Percentiles rank a stretch among this genome's conserved stretches.
phyloP scores from a whole-genome alignment of 768 basidiomycete genomes.

The Tylopilus felleus region DNA sequence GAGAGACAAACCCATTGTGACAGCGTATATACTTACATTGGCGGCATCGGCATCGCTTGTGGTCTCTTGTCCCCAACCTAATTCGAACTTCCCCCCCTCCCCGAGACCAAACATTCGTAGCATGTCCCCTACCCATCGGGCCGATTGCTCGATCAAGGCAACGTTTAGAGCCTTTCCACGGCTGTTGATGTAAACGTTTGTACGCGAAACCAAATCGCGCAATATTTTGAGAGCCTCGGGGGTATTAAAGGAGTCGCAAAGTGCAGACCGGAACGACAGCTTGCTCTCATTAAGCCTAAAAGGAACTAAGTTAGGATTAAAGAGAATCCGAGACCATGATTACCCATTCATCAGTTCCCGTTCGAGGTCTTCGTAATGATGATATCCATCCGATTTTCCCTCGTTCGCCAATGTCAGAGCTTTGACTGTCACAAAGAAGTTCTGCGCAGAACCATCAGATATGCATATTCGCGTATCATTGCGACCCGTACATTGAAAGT shows the following conservation, averaged over 20 bases:
- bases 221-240: slow-evolving; percentile 75
- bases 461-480: not conserved
- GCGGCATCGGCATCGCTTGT: slow-evolving; percentile 34
- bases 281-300: slow-evolving; percentile 73
- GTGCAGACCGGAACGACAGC: slow-evolving; percentile 72
- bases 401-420: slow-evolving; percentile 63
- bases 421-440: slow-evolving; percentile 88
- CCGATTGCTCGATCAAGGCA: slow-evolving; percentile 57
- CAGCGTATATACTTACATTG: slow-evolving; percentile 40
- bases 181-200: slow-evolving; percentile 84
- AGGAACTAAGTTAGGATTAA: slow-evolving; percentile 11
- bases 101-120: slow-evolving; percentile 78
- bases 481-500: slow-evolving; percentile 70
- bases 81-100: slow-evolving; percentile 58
- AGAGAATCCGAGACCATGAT: slow-evolving; percentile 11
- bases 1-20: not conserved
- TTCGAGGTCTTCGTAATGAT: slow-evolving; percentile 67
- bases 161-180: slow-evolving; percentile 59
- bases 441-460: slow-evolving; percentile 45
- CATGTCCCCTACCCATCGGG: slow-evolving; percentile 71
- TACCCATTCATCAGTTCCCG: slow-evolving; percentile 65
- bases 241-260: slow-evolving; percentile 98
- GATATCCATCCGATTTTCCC: slow-evolving; percentile 53
- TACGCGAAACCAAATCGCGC: slow-evolving; percentile 75
- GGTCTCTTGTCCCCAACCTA: slow-evolving; percentile 84